These are phyloP conservation scores for Cercophora sp. DNA, from an alignment of 495 filamentous ascomycete genomes.

Conservation along the genomic window DNA sequence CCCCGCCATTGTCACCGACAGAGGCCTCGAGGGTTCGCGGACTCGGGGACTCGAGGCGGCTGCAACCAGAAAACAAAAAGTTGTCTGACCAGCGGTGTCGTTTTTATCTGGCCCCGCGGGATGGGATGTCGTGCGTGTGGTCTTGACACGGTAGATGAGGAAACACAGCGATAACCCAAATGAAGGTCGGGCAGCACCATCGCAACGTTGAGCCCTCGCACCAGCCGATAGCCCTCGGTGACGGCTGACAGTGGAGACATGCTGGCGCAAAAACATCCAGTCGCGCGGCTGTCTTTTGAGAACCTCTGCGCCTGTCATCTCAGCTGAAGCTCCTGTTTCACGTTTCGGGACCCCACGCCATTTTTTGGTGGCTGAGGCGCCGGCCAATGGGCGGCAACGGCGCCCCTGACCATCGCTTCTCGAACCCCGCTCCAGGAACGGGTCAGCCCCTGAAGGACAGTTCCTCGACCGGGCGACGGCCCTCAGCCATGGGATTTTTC, in stretches of 20 bases:
- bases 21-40: not conserved
- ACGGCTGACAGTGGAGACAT: too few species aligned
- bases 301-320: slow-evolving; percentile 7
- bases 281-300: not conserved
- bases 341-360: slow-evolving; percentile 9
- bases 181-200: too few species aligned
- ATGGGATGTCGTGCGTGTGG: too few species aligned
- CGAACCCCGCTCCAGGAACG: slow-evolving; percentile 6
- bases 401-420: slow-evolving; percentile 11
- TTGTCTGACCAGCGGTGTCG: not conserved
- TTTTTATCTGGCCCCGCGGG: too few species aligned
- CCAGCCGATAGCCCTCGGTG: too few species aligned
- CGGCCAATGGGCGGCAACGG: not conserved
- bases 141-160: too few species aligned
- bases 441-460: slow-evolving; percentile 4
- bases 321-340: slow-evolving; percentile 15
- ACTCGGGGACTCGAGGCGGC: not conserved
- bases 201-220: too few species aligned
- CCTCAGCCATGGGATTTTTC: not conserved
- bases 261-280: too few species aligned
- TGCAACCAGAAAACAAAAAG: not conserved
- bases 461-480: not conserved
- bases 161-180: too few species aligned
- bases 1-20: too few species aligned
- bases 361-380: not conserved